phyloP scores from a whole-genome alignment of 2,329 filamentous ascomycete species.

The Colletotrichum magnum region DNA sequence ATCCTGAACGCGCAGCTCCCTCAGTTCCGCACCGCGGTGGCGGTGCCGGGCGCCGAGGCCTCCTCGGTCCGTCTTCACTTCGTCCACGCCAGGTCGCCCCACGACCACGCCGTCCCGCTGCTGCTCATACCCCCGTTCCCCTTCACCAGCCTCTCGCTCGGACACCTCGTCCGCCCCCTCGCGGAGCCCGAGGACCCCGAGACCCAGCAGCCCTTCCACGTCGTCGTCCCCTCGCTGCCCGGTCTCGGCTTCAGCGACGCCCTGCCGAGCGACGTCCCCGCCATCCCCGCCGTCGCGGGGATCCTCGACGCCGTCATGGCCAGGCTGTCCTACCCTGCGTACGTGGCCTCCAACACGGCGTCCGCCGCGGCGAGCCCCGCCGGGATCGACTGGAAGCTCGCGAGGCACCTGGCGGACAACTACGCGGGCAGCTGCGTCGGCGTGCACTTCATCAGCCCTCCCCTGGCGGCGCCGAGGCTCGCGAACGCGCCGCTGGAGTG shows the following conservation, averaged over 20 bases:
- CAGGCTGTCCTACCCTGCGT: conserved; percentile 70
- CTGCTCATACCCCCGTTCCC: conserved; percentile 77
- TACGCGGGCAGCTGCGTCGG: conserved; percentile 68
- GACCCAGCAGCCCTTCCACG: conserved; percentile 69
- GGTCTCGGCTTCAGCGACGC: conserved; percentile 78
- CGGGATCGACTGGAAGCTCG: conserved; percentile 66
- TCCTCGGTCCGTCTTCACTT: conserved; percentile 73
- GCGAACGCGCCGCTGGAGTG: conserved; percentile 61
- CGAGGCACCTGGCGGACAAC: conserved; percentile 61
- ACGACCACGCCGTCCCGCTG: conserved; percentile 70
- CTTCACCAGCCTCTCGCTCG: conserved; percentile 72
- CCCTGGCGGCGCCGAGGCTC: conserved; percentile 63
- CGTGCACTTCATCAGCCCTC: conserved; percentile 72
- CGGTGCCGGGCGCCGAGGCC: conserved; percentile 54
- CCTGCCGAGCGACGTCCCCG: conserved; percentile 63
- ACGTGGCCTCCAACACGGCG: conserved; percentile 69
- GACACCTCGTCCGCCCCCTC: conserved; percentile 68
- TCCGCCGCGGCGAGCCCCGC: conserved; percentile 61
- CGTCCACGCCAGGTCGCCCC: conserved; percentile 70
- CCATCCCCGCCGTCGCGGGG: conserved; percentile 66
- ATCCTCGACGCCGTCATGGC: conserved; percentile 73
- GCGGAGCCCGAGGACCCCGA: conserved; percentile 65
- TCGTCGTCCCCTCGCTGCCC: conserved; percentile 77
- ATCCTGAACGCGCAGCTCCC: conserved; percentile 71
- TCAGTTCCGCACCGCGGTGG: conserved; percentile 73